Conservation (phyloP, 2,329 filamentous ascomycete genomes). For the Amesomyces nigricolor region DNA sequence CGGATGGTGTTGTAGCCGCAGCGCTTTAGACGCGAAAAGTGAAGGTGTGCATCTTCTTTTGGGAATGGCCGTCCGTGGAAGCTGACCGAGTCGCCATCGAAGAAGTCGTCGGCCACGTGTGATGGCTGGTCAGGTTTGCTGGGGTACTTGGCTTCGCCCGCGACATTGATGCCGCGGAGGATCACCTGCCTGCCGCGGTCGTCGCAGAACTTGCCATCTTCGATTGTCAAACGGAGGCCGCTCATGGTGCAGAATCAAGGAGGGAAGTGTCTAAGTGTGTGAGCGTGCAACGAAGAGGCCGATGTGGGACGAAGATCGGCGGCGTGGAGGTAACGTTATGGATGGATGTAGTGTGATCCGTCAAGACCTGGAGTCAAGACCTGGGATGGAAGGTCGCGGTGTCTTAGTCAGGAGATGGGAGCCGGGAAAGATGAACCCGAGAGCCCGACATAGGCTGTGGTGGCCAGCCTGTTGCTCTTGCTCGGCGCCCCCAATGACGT, state of each 20-base stretch:
- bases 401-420: not conserved
- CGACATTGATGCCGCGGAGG: constrained; percentile 89
- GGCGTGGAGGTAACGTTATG: not conserved
- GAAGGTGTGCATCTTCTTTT: constrained; percentile 72
- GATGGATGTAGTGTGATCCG: too few relatives aligned
- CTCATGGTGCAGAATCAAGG: constrained; percentile 50
- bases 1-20: constrained; percentile 96
- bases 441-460: not conserved
- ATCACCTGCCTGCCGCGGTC: constrained; percentile 75
- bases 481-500: constrained; percentile 5
- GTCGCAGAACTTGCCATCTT: constrained; percentile 82
- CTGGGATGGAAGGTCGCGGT: not conserved
- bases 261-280: too few relatives aligned
- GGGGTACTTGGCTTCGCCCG: constrained; percentile 85
- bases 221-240: constrained; percentile 71
- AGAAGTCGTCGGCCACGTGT: constrained; percentile 72
- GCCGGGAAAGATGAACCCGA: too few relatives aligned
- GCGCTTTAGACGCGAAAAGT: constrained; percentile 79
- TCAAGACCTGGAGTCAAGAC: not conserved
- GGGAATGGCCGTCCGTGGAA: constrained; percentile 84
- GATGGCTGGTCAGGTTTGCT: constrained; percentile 76
- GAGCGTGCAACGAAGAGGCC: not conserved
- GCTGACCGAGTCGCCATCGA: constrained; percentile 84
- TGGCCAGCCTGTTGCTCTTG: not conserved
- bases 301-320: not conserved